Percentiles rank a stretch among this genome's conserved stretches.
Evolutionary conservation across 2,329 filamentous ascomycete species (phyloP).

Genomic region (Penicillium sumatraense): DNA sequence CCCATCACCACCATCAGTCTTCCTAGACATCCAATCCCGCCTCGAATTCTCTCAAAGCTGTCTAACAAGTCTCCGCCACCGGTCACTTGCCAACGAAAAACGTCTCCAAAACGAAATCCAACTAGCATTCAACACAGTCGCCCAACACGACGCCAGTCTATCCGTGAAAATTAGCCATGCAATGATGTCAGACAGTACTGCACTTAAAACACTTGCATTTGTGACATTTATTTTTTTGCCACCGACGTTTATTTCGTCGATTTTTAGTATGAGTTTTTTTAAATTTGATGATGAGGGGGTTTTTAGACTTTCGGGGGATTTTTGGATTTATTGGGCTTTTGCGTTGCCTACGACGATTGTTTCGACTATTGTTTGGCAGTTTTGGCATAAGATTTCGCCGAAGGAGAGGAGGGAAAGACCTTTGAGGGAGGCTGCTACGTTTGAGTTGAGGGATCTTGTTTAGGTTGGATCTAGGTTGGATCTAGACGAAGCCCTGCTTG

Average conservation of each 20-base stretch:
- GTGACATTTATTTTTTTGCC: constrained; percentile 57
- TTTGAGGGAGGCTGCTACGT: background rate
- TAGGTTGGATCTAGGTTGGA: background rate
- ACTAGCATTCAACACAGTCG: constrained; percentile 37
- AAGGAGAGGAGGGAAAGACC: background rate
- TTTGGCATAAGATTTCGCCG: constrained; percentile 19
- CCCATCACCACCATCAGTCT: background rate
- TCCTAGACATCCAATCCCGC: constrained; percentile 23
- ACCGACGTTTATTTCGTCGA: constrained; percentile 53
- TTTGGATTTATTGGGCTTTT: constrained; percentile 39
- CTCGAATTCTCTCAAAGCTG: constrained; percentile 28
- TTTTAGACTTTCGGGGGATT: constrained; percentile 27
- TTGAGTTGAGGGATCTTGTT: background rate
- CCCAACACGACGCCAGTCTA: constrained; percentile 31
- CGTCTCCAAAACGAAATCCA: constrained; percentile 38
- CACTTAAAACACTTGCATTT: constrained; percentile 58
- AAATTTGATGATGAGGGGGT: constrained; percentile 25
- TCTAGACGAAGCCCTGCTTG: no score
- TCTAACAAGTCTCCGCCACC: constrained; percentile 25
- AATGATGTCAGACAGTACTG: constrained; percentile 49
- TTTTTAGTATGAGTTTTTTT: constrained; percentile 43
- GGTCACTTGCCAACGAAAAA: constrained; percentile 34
- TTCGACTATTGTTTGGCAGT: constrained; percentile 22
- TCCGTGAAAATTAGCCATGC: constrained; percentile 33
- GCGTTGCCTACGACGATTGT: constrained; percentile 29